Base-by-base conservation (phyloP, 441 rosid species). In the Bocquillonia castaneifolia region DNA sequence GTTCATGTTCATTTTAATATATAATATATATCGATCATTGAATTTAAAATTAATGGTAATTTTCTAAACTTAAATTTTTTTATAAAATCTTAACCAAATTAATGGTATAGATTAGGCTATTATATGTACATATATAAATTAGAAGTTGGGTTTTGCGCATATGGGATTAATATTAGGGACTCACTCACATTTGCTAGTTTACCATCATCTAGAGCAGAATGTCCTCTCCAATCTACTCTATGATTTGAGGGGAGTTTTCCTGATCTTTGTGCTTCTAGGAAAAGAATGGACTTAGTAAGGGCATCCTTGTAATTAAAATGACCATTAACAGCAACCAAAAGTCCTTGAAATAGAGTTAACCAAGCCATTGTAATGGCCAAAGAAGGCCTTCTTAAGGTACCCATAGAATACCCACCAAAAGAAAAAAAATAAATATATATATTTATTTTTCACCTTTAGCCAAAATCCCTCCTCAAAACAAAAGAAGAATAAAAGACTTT, bases 181-280 rank as follows among this genome's bases (percentile, higher is more conserved):
- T 18, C 8, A 52, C 82, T 40, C 66, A 91, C 97, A 72, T 82
- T 81, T 28, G 69, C 95, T 44, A 75, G 80, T 82, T 87, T 86
- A 23, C 98, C 97, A 61, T 91, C 98, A 0, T 88, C 80, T 7
- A 91, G 92, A 61, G 79, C 95, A 44, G 98, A 93, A 69, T 93
- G 93, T 57, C 96, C 97, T 78, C 98, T 85, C 98, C 98, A 93
- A 15, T 81, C 63, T 4, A 77, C 52, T 73, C 97, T 76, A 48
- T 88, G 73, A 50, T 77, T 80, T 31, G 87, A 74, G 36, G 90
- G 95, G 23, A 93, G 90, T 72, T 84, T 86, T 51, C 97, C 98
- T 20, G 98, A 93, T 79, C 97, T 82, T 67, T 91, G 98, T 10
- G 95, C 94, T 78, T 93, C 97, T 5, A 93, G 76, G 79, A 93